These are phyloP conservation scores for Rachicladosporium sp. DNA, from an alignment of 2,329 filamentous ascomycete species.

Conservation along the genomic window DNA sequence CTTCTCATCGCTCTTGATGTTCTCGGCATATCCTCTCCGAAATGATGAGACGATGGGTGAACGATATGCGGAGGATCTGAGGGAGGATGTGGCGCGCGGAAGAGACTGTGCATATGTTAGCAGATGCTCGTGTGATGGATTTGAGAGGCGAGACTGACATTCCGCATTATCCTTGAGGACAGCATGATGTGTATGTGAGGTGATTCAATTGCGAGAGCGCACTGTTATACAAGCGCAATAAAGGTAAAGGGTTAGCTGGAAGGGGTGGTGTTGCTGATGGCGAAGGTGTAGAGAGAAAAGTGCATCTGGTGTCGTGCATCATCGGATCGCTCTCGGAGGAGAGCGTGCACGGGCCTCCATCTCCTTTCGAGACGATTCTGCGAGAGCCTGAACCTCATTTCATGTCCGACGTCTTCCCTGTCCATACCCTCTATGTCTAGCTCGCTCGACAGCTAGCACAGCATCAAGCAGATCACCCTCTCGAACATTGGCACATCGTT, in stretches of 20 bases:
- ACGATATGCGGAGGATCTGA: slow-evolving; percentile 35
- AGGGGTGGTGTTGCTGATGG: slow-evolving; percentile 2
- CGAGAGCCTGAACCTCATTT: too few relatives aligned
- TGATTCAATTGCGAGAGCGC: slow-evolving; percentile 4
- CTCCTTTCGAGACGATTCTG: too few relatives aligned
- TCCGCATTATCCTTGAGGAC: slow-evolving; percentile 24
- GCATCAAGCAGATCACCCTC: too few relatives aligned
- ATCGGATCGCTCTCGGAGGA: too few relatives aligned
- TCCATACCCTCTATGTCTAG: too few relatives aligned
- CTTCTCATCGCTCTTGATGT: slow-evolving; percentile 44
- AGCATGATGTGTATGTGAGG: slow-evolving; percentile 19
- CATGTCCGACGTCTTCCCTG: too few relatives aligned
- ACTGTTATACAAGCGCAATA: slow-evolving; percentile 11
- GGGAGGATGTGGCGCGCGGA: slow-evolving; percentile 23
- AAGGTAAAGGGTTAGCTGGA: neutral
- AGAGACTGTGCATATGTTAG: slow-evolving; percentile 18
- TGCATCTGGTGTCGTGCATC: neutral
- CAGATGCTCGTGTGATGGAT: slow-evolving; percentile 17
- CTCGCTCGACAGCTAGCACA: too few relatives aligned
- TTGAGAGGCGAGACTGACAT: slow-evolving; percentile 15
- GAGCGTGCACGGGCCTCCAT: too few relatives aligned
- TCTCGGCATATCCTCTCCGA: slow-evolving; percentile 53
- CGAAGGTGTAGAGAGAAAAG: slow-evolving; percentile 1
- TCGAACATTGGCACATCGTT: too few relatives aligned
- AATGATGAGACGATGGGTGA: slow-evolving; percentile 62